These are phyloP conservation scores for Diaporthe batatas DNA, from an alignment of 2,329 filamentous ascomycete species.

Conservation along the genomic window DNA sequence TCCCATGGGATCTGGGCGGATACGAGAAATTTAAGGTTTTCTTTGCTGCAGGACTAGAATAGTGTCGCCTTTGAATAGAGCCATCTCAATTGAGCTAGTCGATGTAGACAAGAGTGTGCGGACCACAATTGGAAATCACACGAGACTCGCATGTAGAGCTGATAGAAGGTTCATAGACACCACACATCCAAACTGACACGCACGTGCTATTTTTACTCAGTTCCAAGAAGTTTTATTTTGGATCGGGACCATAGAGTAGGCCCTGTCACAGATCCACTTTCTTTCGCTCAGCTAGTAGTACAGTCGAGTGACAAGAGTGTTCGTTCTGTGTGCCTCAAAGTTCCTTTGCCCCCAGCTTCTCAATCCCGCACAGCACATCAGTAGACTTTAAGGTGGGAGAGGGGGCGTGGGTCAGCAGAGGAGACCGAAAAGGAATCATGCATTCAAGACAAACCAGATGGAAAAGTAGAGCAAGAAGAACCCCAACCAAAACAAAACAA, in stretches of 20 bases:
- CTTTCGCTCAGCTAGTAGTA: constrained; percentile 31
- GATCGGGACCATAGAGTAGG: constrained; percentile 11
- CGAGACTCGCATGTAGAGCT: neutral
- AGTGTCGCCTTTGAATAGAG: neutral
- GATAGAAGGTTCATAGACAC: neutral
- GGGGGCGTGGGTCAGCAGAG: neutral
- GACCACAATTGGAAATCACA: no score
- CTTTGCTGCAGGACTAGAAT: constrained; percentile 11
- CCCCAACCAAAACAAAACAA: neutral
- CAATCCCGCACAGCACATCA: constrained; percentile 8
- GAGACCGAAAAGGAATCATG: constrained; percentile 10
- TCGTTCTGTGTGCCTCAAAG: neutral
- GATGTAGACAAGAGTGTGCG: no score
- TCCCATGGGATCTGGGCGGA: constrained; percentile 11
- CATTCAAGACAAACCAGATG: neutral
- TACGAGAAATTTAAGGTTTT: constrained; percentile 7
- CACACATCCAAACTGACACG: neutral
- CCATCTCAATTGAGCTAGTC: no score
- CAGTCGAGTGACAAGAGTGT: constrained; percentile 21
- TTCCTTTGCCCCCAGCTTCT: neutral
- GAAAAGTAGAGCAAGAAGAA: neutral
- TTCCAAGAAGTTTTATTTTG: neutral
- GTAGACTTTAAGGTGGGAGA: neutral
- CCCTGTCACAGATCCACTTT: constrained; percentile 7
- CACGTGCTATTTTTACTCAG: neutral